These are phyloP conservation scores for Daldinia decipiens DNA, from an alignment of 495 filamentous ascomycete genomes.

Conservation along the genomic window DNA sequence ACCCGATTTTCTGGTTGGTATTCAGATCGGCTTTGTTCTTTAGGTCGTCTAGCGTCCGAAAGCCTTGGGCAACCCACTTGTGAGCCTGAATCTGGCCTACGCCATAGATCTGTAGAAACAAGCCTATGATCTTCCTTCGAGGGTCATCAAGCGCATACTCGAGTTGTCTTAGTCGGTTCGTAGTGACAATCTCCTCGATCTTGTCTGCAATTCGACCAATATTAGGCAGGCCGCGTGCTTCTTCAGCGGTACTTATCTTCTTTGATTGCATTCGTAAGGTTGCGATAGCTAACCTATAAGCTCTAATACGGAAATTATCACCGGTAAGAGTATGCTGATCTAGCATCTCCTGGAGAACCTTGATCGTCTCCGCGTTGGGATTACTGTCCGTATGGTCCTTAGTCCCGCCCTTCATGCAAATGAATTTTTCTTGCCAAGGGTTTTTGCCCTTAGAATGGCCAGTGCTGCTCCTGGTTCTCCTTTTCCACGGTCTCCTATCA, in stretches of 20 bases:
- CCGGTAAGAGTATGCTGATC: conserved; percentile 78
- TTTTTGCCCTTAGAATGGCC: conserved; percentile 1
- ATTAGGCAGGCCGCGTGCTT: conserved; percentile 74
- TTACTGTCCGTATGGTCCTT: conserved; percentile 46
- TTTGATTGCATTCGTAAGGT: conserved; percentile 73
- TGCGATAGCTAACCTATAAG: conserved; percentile 83
- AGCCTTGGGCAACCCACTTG: conserved; percentile 82
- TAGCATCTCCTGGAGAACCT: conserved; percentile 82
- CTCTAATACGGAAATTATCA: conserved; percentile 82
- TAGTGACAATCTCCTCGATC: conserved; percentile 88
- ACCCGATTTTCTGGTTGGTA: conserved; percentile 77
- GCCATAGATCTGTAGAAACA: conserved; percentile 83
- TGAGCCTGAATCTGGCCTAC: conserved; percentile 76
- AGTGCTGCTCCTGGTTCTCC: conserved; percentile 7
- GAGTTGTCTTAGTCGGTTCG: conserved; percentile 77
- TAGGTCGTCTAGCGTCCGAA: conserved; percentile 79
- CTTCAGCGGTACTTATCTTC: conserved; percentile 72
- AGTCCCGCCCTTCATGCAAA: conserved; percentile 56
- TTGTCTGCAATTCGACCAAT: conserved; percentile 86
- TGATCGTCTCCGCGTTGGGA: conserved; percentile 80
- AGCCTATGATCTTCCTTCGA: conserved; percentile 67
- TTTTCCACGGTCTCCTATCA: conserved; percentile 37
- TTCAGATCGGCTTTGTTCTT: conserved; percentile 71
- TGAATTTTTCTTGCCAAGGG: conserved; percentile 53
- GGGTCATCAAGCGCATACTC: conserved; percentile 73